Conservation (phyloP, 768 basidiomycete genomes). For the Podaxis mareebaensis region DNA sequence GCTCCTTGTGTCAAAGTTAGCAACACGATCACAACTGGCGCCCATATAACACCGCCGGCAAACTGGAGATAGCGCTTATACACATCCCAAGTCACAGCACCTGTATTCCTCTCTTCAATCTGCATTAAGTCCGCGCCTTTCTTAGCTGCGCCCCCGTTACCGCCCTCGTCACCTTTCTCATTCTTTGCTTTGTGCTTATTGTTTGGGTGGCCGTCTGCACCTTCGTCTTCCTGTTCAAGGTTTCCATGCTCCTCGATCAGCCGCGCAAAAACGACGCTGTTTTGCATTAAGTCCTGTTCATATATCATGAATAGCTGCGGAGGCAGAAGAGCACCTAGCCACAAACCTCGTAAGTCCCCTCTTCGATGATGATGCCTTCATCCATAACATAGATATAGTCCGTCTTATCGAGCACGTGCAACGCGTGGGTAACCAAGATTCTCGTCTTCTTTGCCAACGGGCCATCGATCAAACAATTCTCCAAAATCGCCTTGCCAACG, state of each 20-base stretch:
- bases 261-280: conserved; percentile 43
- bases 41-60: conserved; percentile 50
- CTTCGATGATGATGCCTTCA: conserved; percentile 56
- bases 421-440: conserved; percentile 60
- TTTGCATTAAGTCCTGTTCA: conserved; percentile 44
- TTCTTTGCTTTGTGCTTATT: conserved; percentile 16
- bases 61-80: conserved; percentile 50
- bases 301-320: conserved; percentile 1
- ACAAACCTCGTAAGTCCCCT: conserved; percentile 57
- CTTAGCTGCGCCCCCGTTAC: conserved; percentile 23
- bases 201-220: conserved; percentile 10
- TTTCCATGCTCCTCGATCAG: conserved; percentile 60
- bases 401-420: conserved; percentile 57
- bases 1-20: conserved; percentile 45
- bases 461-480: conserved; percentile 57
- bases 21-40: conserved; percentile 40
- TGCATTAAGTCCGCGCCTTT: conserved; percentile 44
- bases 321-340: not conserved
- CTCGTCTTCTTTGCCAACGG: conserved; percentile 56
- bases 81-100: conserved; percentile 49
- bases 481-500: conserved; percentile 66
- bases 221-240: conserved; percentile 35
- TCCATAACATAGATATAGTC: conserved; percentile 70
- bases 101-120: conserved; percentile 57
- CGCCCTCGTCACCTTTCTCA: conserved; percentile 15